These are phyloP conservation scores for Eleusine indica DNA, from an alignment of 176 grass and related monocot genomes.

Conservation along the genomic window DNA sequence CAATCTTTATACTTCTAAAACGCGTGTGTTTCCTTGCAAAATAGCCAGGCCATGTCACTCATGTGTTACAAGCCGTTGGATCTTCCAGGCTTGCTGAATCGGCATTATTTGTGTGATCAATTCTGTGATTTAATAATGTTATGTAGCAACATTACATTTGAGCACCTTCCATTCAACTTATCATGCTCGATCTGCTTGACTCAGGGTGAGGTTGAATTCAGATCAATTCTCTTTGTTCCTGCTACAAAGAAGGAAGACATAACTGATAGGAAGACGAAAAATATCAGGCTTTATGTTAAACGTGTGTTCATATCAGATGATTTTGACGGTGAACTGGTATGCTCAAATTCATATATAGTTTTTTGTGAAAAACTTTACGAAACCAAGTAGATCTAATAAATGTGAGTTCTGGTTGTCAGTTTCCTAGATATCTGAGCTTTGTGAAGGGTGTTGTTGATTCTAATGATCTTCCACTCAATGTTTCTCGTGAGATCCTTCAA, in stretches of 20 bases:
- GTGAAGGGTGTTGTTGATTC: slow-evolving; percentile 98
- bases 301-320: slow-evolving; percentile 98
- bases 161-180: slow-evolving; percentile 10
- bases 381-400: slow-evolving; percentile 3
- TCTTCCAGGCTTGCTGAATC: too few species aligned
- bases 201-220: slow-evolving; percentile 98
- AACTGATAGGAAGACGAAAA: slow-evolving; percentile 86
- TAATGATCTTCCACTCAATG: slow-evolving; percentile 95
- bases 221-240: slow-evolving; percentile 96
- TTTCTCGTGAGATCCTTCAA: slow-evolving; percentile 99
- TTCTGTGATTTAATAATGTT: background rate
- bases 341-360: background rate
- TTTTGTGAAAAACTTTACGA: background rate
- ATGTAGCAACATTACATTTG: background rate
- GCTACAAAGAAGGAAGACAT: slow-evolving; percentile 84
- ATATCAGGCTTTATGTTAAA: slow-evolving; percentile 94
- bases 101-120: background rate
- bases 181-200: slow-evolving; percentile 22
- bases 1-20: too few species aligned
- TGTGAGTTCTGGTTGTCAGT: slow-evolving; percentile 51
- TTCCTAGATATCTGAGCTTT: slow-evolving; percentile 98
- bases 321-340: slow-evolving; percentile 93
- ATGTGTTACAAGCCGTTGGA: too few species aligned
- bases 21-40: too few species aligned
- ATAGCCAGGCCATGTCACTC: too few species aligned